These are phyloP conservation scores for Penicillium verhagenii DNA, from an alignment of 495 filamentous ascomycete species.

Conservation along the genomic window DNA sequence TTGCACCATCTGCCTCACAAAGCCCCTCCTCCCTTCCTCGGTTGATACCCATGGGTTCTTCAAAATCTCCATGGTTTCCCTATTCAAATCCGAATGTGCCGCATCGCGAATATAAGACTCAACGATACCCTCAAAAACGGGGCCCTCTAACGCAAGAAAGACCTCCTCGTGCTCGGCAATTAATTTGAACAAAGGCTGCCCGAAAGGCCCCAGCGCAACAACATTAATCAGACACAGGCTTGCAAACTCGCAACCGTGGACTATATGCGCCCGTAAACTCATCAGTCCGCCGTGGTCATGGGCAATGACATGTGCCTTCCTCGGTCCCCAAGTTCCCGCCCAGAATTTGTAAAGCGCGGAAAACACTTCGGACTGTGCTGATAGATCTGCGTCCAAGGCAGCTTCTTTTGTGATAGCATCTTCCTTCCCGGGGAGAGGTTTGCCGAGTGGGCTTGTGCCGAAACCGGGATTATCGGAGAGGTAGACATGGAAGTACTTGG, in stretches of 20 bases:
- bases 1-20: slow-evolving; percentile 30
- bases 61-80: slow-evolving; percentile 25
- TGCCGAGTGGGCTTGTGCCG: slow-evolving; percentile 21
- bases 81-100: slow-evolving; percentile 13
- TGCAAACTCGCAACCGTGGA: slow-evolving; percentile 26
- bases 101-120: slow-evolving; percentile 32
- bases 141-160: slow-evolving; percentile 24
- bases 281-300: slow-evolving; percentile 36
- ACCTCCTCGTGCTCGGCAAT: slow-evolving; percentile 27
- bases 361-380: slow-evolving; percentile 26
- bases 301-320: slow-evolving; percentile 32
- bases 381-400: slow-evolving; percentile 22
- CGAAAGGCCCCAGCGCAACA: slow-evolving; percentile 33
- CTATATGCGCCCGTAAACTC: slow-evolving; percentile 23
- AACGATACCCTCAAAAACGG: slow-evolving; percentile 30
- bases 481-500: slow-evolving; percentile 30
- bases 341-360: slow-evolving; percentile 31
- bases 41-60: slow-evolving; percentile 23
- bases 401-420: slow-evolving; percentile 6
- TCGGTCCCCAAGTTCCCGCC: slow-evolving; percentile 6
- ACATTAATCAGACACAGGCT: slow-evolving; percentile 36
- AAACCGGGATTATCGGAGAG: slow-evolving; percentile 41
- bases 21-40: slow-evolving; percentile 21
- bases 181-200: slow-evolving; percentile 30
- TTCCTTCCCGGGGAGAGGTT: slow-evolving; percentile 9